Base-by-base conservation (phyloP, 805 yeast genomes). In the Lipomyces sp. region DNA sequence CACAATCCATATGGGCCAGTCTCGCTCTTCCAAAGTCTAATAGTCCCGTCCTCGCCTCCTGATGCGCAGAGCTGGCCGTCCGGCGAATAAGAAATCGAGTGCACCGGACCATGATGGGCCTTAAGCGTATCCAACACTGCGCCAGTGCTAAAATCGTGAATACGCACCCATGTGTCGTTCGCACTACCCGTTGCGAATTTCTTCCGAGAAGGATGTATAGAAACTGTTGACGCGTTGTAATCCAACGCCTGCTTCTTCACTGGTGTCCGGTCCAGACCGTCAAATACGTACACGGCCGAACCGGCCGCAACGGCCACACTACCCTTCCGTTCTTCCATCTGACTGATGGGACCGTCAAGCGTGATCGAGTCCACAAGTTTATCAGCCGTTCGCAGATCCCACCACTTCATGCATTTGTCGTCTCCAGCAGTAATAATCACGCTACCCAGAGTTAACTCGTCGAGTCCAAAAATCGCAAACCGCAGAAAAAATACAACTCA, bases 1-100 rank as follows among this genome's bases (percentile, higher is more conserved):
- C 79, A 77, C 53, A 77, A 64, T 2, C 79, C 79, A 53, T 75
- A 77, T 3, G 75, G 71, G 2, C 74, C 78, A 8, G 56, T 58
- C 10, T 60, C 65, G 5, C 59, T 53, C 53, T 69, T 71, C 74
- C 74, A 72, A 4, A 72, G 59, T 10, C 74, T 63, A 15, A 72
- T 62, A 11, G 74, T 72, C 13, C 75, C 73, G 55, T 72, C 74
- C 54, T 72, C 74, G 24, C 73, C 63, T 24, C 72, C 74, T 13
- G 75, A 62, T 8, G 75, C 73, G 32, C 64, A 64, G 33, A 71
- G 35, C 51, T 71, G 65, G 4, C 74, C 74, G 51, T 72, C 69
- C 2, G 73, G 75, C 3, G 74, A 70, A 61, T 67, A 72, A 4
- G 68, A 60, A 2, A 72, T 64, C 13, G 74, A 71, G 54, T 71